Conservation (phyloP, 106 monocot genomes). For the Iris macrosiphon region DNA sequence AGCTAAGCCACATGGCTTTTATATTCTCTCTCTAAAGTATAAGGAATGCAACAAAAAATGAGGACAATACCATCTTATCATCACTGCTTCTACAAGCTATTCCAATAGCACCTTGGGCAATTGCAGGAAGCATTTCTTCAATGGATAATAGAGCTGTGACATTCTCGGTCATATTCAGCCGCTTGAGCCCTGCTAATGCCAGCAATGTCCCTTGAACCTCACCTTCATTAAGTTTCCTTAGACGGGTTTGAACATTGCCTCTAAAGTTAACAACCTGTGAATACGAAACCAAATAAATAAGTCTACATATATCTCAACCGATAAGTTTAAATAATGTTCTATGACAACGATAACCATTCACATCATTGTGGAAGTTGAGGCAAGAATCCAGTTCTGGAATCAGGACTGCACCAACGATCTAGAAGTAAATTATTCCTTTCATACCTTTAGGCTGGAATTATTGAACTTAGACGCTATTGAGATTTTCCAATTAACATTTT, state of each 20-base stretch:
- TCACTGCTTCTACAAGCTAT: constrained; percentile 95
- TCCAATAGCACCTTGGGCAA: constrained; percentile 98
- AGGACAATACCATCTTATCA: constrained; percentile 74
- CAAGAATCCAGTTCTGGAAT: too few relatives aligned
- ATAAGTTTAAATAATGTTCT: too few relatives aligned
- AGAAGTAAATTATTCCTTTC: too few relatives aligned
- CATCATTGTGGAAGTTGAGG: too few relatives aligned
- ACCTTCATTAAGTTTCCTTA: constrained; percentile 86
- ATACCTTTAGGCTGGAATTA: too few relatives aligned
- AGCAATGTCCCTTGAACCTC: constrained; percentile 84
- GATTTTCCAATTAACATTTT: too few relatives aligned
- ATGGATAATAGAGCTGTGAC: constrained; percentile 74
- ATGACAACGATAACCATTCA: too few relatives aligned
- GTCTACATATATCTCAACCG: too few relatives aligned
- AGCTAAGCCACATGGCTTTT: too few relatives aligned
- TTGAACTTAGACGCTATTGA: too few relatives aligned
- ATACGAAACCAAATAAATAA: background rate
- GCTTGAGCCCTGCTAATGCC: constrained; percentile 88
- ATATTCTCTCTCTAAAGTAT: too few relatives aligned
- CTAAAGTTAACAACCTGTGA: constrained; percentile 91
- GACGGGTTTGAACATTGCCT: constrained; percentile 94
- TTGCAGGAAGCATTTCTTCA: constrained; percentile 98
- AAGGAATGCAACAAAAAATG: background rate
- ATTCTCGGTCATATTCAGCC: constrained; percentile 80
- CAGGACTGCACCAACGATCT: too few relatives aligned